Evolutionary conservation across 345 rosid genomes (phyloP).

Genomic region (Brassica incana): DNA sequence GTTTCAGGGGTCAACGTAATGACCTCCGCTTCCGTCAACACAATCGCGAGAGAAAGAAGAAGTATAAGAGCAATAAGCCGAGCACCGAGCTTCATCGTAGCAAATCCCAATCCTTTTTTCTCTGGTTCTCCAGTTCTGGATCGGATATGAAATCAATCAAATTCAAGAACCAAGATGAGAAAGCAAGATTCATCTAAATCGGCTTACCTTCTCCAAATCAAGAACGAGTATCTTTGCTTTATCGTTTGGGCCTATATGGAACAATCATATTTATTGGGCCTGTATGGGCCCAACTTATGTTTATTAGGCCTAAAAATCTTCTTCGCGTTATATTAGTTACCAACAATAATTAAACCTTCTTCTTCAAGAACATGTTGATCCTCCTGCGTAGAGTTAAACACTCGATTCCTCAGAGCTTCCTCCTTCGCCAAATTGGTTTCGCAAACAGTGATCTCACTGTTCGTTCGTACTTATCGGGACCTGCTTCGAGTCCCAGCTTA

Average conservation of each 20-base stretch:
- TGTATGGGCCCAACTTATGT: background rate
- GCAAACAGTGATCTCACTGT: background rate
- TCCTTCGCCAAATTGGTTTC: background rate
- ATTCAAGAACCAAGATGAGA: background rate
- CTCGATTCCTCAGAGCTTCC: conserved; percentile 16
- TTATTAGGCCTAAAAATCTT: background rate
- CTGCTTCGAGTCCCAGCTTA: conserved; percentile 79
- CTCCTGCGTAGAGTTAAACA: background rate
- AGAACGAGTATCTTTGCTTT: background rate
- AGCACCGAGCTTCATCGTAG: conserved; percentile 32
- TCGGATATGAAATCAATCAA: background rate
- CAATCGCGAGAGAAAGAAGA: conserved; percentile 46
- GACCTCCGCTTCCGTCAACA: conserved; percentile 61
- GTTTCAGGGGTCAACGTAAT: conserved; percentile 84
- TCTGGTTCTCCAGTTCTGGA: background rate
- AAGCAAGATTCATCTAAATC: background rate
- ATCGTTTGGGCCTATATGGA: background rate
- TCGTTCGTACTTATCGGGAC: conserved; percentile 32
- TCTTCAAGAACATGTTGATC: background rate
- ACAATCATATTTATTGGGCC: background rate
- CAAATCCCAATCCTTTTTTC: background rate
- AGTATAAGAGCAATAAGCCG: conserved; percentile 29
- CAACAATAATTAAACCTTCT: background rate
- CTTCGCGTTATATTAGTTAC: background rate
- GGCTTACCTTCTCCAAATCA: conserved; percentile 22